Percentiles rank a stretch among this genome's conserved stretches.
Evolutionary conservation across 208 protist genomes (phyloP).

Genomic region (Phytomonas francai): DNA sequence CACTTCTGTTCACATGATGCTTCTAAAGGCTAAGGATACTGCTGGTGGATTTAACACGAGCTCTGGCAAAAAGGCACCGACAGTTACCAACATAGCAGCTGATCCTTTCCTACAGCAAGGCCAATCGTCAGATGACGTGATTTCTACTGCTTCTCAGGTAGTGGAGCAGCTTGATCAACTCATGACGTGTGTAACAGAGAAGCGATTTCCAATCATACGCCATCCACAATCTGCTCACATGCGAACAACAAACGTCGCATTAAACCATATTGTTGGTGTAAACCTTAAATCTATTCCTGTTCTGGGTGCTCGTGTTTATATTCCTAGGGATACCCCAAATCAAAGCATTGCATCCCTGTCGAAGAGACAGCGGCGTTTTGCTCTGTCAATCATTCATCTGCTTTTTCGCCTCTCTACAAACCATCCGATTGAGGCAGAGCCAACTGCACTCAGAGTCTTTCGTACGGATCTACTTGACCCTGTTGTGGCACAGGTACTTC

Average conservation of each 20-base stretch:
- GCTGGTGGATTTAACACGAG: neutral
- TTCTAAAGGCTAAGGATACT: slow-evolving; percentile 22
- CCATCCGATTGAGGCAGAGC: slow-evolving; percentile 53
- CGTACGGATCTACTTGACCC: slow-evolving; percentile 54
- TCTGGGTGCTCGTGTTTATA: slow-evolving; percentile 10
- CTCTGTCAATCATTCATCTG: slow-evolving; percentile 52
- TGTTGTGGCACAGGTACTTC: slow-evolving; percentile 38
- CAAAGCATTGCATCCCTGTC: neutral
- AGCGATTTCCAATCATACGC: slow-evolving; percentile 23
- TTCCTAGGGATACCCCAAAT: neutral
- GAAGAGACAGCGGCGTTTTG: slow-evolving; percentile 26
- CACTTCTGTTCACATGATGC: slow-evolving; percentile 38
- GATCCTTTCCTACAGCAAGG: neutral
- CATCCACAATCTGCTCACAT: slow-evolving; percentile 31
- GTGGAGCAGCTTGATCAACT: slow-evolving; percentile 47
- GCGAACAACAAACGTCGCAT: slow-evolving; percentile 25
- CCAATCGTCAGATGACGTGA: neutral
- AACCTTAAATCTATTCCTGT: slow-evolving; percentile 39
- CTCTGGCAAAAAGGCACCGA: neutral
- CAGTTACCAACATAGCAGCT: neutral
- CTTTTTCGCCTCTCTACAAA: slow-evolving; percentile 44
- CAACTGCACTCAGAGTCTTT: slow-evolving; percentile 38
- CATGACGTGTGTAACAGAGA: slow-evolving; percentile 22
- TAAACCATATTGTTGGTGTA: slow-evolving; percentile 55
- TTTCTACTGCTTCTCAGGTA: slow-evolving; percentile 19